Base-by-base conservation (phyloP, 495 filamentous ascomycete species). In the Hypoxylon trugodes region DNA sequence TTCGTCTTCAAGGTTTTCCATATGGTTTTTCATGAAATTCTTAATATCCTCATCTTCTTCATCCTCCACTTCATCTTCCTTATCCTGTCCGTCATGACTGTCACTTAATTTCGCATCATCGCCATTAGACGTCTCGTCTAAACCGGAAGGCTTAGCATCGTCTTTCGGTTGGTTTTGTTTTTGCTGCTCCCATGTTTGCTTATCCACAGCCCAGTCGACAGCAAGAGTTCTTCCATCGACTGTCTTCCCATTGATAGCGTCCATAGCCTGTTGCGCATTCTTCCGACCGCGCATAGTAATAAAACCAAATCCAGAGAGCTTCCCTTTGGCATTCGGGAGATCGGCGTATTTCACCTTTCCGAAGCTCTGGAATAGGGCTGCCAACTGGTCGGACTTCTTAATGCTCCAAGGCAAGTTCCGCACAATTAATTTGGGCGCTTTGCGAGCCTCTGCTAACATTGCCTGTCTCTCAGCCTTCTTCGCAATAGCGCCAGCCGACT, bases 321-420 rank as follows among this genome's bases (percentile, higher is more conserved):
- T 91, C 21, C 83, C 81, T 57, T 86, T 88, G 60, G 84, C 82
- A 63, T 89, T 92, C 2, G 95, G 95, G 18, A 99, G 77, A 51
- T 87, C 89, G 13, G 87, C 85, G 71, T 84, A 85, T 73, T 92
- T 93, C 40, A 98, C 86, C 74, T 97, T 97, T 52, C 95, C 95
- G 73, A 89, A 97, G 59, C 87, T 90, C 68, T 84, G 79, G 74
- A 99, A 98, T 26, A 96, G 76, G 35, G 81, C 78, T 1, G 84
- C 77, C 43, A 99, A 75, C 69, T 97, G 87, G 42, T 96, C 88
- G 0, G 91, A 79, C 6, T 84, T 84, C 76, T 95, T 96, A 72
- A 99, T 89, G 66, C 88, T 97, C 95, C 95, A 99, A 1, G 95
- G 93, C 65, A 99, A 71, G 72, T 99, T 99, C 49, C 95, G 86